Conservation (phyloP, 2,329 filamentous ascomycete species). For the Ophiostoma populinum region DNA sequence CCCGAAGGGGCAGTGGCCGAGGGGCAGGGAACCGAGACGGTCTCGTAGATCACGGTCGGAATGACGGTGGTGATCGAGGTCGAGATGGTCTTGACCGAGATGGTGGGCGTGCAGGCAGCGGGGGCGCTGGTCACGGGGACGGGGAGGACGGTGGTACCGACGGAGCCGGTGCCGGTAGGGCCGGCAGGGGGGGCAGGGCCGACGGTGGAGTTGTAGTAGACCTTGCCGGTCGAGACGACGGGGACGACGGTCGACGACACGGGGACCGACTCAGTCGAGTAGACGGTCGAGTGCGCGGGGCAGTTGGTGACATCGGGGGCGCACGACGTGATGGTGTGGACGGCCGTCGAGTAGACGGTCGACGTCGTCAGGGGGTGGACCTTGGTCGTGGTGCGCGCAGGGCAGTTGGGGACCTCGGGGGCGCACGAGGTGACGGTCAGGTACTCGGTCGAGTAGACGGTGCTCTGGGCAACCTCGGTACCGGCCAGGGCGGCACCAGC, state of each 20-base stretch:
- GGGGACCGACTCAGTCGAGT: conserved; percentile 21
- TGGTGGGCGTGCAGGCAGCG: conserved; percentile 18
- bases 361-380: conserved; percentile 18
- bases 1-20: conserved; percentile 15
- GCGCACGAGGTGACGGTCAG: conserved; percentile 45
- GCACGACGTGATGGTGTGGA: conserved; percentile 46
- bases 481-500: conserved; percentile 25
- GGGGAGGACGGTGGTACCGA: conserved; percentile 16
- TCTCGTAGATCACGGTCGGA: conserved; percentile 35
- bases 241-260: conserved; percentile 29
- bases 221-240: conserved; percentile 11
- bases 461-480: conserved; percentile 16
- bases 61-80: conserved; percentile 38
- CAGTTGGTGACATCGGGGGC: conserved; percentile 41
- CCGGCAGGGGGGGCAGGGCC: not conserved
- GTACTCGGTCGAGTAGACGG: conserved; percentile 40
- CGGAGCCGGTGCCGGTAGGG: not conserved
- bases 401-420: conserved; percentile 35
- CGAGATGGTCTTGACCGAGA: conserved; percentile 33
- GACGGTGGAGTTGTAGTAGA: conserved; percentile 11
- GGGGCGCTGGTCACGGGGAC: conserved; percentile 17
- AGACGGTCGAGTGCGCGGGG: conserved; percentile 26
- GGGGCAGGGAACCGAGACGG: conserved; percentile 25
- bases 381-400: conserved; percentile 16
- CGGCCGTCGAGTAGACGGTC: conserved; percentile 39